Conservation (phyloP, 768 basidiomycete genomes). For the Rhizopogon salebrosus region DNA sequence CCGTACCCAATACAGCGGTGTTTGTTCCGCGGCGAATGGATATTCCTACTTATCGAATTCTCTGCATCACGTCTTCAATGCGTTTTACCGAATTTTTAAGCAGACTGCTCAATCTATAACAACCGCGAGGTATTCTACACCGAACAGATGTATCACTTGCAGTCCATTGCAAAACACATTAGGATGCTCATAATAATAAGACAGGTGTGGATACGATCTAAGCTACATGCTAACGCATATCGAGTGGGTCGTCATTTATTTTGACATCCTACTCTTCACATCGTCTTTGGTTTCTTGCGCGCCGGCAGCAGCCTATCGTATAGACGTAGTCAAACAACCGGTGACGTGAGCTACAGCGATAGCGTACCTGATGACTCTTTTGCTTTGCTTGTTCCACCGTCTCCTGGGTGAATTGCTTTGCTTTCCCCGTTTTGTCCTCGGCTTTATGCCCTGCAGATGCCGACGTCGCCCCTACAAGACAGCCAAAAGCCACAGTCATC, state of each 20-base stretch:
- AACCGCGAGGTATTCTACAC: no score
- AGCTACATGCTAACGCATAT: background rate
- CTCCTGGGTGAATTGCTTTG: slow-evolving; percentile 2
- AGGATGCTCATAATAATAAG: no score
- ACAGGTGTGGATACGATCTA: background rate
- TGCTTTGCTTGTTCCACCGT: slow-evolving; percentile 11
- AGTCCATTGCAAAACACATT: no score
- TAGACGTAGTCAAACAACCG: background rate
- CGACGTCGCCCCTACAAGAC: background rate
- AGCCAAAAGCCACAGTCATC: background rate
- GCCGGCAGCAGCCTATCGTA: slow-evolving; percentile 10
- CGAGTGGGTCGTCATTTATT: background rate
- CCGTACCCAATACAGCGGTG: no score
- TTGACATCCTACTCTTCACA: slow-evolving; percentile 3
- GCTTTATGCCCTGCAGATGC: slow-evolving; percentile 3
- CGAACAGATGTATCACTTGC: no score
- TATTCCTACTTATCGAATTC: no score
- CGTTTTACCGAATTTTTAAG: no score
- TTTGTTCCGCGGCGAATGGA: no score
- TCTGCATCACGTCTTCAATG: no score
- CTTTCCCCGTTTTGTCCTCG: background rate
- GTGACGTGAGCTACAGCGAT: background rate
- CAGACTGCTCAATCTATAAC: no score
- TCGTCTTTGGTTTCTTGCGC: slow-evolving; percentile 16
- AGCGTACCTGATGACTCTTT: slow-evolving; percentile 5